Base-by-base conservation (phyloP, 148 eudicot species). In the Vaccinium vitisidaea region DNA sequence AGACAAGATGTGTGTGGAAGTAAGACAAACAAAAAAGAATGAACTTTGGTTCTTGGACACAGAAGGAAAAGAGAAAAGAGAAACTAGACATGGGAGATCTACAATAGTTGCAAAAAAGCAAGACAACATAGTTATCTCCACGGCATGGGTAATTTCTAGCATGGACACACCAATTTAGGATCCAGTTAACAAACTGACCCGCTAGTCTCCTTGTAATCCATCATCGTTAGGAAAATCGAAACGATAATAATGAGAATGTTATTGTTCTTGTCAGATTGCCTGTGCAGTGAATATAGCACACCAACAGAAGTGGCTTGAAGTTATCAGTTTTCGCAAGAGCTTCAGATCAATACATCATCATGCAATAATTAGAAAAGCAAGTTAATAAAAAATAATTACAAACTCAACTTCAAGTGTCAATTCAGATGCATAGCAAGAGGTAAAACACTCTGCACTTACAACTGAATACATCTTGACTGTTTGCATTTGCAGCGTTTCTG, bases 401-500 rank as follows among this genome's bases (percentile, higher is more conserved):
- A 36, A 27, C 52, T 80, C 46, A n/a, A 61, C 73, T 36, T 39
- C 58, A 53, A 36, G 39, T 19, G 23, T 5, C n/a, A 58, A 65
- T 13, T 11, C 69, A 80, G 7, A 58, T 80, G 70, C 21, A 59
- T 36, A 32, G 19, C 61, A 21, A 63, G 75, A 65, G 13, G 53
- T 39, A 63, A 78, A 36, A 36, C 83, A 23, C 71, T 53, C 32
- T 65, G 32, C 71, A 61, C 83, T 81, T 81, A 63, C 83, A 81
- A 48, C 74, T 63, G 63, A 8, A 81, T 0, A 25, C 83, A 63
- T 81, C 83, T 61, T 46, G 83, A 81, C 6, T 46, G 56, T 23
- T 63, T 81, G 83, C 83, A 81, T 23, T 81, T 63, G 75, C 83
- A 81, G 46, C 32, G 12, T 81, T 23, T 81, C 74, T 21, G 75